Evolutionary conservation across 2,329 filamentous ascomycete species (phyloP).

Genomic region (Aspergillus sclerotialis): DNA sequence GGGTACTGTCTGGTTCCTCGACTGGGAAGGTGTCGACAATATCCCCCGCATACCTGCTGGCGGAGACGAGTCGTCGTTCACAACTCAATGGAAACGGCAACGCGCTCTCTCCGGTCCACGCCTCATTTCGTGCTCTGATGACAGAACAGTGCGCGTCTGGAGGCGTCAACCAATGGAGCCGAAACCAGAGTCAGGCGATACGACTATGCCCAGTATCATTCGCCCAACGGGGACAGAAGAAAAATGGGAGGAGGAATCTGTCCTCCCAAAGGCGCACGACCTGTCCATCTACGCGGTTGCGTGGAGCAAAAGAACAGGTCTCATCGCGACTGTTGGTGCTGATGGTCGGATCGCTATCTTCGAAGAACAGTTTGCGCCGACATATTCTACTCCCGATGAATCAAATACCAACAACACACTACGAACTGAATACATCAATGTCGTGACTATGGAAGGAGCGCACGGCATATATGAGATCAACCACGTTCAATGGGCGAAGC

Average conservation of each 20-base stretch:
- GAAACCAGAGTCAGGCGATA: constrained; percentile 43
- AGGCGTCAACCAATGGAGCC: constrained; percentile 48
- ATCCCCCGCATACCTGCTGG: constrained; percentile 8
- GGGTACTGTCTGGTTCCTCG: constrained; percentile 84
- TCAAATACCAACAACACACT: too few relatives aligned
- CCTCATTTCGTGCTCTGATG: constrained; percentile 78
- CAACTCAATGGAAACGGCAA: constrained; percentile 22
- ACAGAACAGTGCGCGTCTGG: constrained; percentile 76
- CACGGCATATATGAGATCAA: constrained; percentile 95
- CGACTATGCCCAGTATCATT: constrained; percentile 81
- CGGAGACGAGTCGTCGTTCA: constrained; percentile 3
- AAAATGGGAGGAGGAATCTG: constrained; percentile 70
- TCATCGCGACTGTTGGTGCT: constrained; percentile 81
- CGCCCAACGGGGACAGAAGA: constrained; percentile 65
- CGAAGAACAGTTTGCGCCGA: constrained; percentile 52
- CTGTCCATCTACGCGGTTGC: constrained; percentile 75
- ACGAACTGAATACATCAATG: constrained; percentile 60
- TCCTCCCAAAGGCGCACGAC: constrained; percentile 69
- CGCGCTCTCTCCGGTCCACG: constrained; percentile 42
- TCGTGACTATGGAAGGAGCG: constrained; percentile 63
- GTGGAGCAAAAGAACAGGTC: constrained; percentile 72
- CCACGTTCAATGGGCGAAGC: constrained; percentile 77
- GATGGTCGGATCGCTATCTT: constrained; percentile 80
- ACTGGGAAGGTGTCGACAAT: constrained; percentile 51
- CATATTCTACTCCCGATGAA: constrained; percentile 9